These are phyloP conservation scores for Aureobasidium sp. DNA, from an alignment of 2,329 filamentous ascomycete species.

Conservation along the genomic window DNA sequence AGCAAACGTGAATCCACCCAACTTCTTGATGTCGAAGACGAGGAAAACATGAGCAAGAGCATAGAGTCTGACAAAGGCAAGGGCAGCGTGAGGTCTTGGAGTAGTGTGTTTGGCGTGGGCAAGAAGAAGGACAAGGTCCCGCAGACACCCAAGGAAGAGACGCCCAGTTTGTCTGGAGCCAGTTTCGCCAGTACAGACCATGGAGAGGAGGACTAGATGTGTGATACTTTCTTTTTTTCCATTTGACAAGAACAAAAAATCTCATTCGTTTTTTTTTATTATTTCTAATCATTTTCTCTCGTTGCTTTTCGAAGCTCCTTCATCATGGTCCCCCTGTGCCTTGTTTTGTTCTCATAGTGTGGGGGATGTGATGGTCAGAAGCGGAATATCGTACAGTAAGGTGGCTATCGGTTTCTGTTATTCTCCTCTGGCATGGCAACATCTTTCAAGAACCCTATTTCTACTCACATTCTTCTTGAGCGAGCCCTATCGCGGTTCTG, in stretches of 20 bases:
- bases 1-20: conserved; percentile 16
- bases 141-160: conserved; percentile 36
- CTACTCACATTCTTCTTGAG: no score
- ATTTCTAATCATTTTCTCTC: background rate
- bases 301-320: no score
- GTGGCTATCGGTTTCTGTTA: no score
- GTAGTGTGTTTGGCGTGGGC: conserved; percentile 33
- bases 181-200: conserved; percentile 30
- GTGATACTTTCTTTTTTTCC: background rate
- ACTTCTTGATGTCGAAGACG: conserved; percentile 27
- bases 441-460: no score
- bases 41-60: conserved; percentile 24
- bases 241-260: background rate
- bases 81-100: conserved; percentile 34
- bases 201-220: background rate
- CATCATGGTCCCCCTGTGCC: no score
- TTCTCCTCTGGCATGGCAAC: background rate
- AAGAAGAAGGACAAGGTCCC: conserved; percentile 28
- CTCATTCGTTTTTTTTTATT: background rate
- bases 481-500: background rate
- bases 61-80: conserved; percentile 28
- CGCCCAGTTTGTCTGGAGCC: conserved; percentile 37
- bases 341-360: no score
- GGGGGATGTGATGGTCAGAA: no score
- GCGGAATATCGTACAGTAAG: no score